phyloP scores from a whole-genome alignment of 306 rosid species.

The Glycine latifolia region DNA sequence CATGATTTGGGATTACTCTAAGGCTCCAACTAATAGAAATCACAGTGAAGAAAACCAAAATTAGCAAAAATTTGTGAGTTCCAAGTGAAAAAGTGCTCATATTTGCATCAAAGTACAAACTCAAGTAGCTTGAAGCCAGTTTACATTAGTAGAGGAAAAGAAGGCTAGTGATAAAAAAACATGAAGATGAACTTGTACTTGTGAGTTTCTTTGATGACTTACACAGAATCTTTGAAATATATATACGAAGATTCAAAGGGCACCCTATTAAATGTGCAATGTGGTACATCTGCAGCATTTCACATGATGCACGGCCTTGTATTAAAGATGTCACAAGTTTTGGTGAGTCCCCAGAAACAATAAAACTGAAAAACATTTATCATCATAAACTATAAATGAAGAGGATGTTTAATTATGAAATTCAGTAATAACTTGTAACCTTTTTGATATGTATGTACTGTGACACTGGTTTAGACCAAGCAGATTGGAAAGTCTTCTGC shows the following conservation, averaged over 20 bases:
- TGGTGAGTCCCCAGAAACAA: constrained; percentile 50
- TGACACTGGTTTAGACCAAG: constrained; percentile 35
- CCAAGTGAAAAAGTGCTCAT: constrained; percentile 63
- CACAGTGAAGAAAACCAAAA: constrained; percentile 57
- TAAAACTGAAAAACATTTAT: background rate
- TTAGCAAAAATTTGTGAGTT: constrained; percentile 50
- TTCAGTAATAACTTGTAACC: constrained; percentile 31
- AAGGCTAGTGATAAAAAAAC: constrained; percentile 13
- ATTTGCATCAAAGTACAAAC: constrained; percentile 16
- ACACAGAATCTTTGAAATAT: constrained; percentile 7
- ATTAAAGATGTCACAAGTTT: constrained; percentile 76
- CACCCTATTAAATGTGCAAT: constrained; percentile 63
- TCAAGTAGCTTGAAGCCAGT: constrained; percentile 20
- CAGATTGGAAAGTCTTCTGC: constrained; percentile 44
- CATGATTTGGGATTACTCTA: constrained; percentile 51
- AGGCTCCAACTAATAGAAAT: constrained; percentile 55
- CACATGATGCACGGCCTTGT: constrained; percentile 86
- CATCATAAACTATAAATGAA: constrained; percentile 45
- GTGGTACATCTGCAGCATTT: constrained; percentile 60
- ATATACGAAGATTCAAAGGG: constrained; percentile 38
- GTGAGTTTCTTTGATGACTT: background rate
- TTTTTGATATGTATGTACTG: constrained; percentile 9
- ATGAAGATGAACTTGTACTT: constrained; percentile 16
- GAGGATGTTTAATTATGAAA: constrained; percentile 28
- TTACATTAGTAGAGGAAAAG: constrained; percentile 39